Percentiles rank a stretch among this genome's conserved stretches.
Evolutionary conservation across 257 asterid species (phyloP).

Genomic region (Solanum verrucosum): DNA sequence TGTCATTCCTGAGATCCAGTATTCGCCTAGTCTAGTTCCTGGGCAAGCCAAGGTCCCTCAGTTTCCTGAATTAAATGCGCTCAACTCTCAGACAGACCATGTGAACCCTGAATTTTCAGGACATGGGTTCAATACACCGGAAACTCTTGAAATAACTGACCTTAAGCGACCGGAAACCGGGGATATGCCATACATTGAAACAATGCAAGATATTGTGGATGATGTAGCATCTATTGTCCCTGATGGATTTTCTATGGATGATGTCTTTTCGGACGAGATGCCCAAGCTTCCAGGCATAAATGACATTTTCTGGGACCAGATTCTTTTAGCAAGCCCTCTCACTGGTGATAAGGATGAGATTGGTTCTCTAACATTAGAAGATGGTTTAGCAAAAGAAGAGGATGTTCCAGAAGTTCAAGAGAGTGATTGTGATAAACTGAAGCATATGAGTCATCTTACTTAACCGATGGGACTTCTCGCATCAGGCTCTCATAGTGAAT

Average conservation of each 20-base stretch:
- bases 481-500: slow-evolving; percentile 18
- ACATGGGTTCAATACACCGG: slow-evolving; percentile 17
- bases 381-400: slow-evolving; percentile 8
- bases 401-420: slow-evolving; percentile 28
- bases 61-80: slow-evolving; percentile 16
- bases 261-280: slow-evolving; percentile 33
- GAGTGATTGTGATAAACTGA: slow-evolving; percentile 37
- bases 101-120: slow-evolving; percentile 19
- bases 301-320: slow-evolving; percentile 77
- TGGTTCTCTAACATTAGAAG: slow-evolving; percentile 16
- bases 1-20: slow-evolving; percentile 25
- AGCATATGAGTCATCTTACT: slow-evolving; percentile 38
- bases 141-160: slow-evolving; percentile 9
- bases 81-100: background rate
- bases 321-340: slow-evolving; percentile 50
- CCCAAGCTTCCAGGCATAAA: slow-evolving; percentile 60
- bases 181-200: slow-evolving; percentile 13
- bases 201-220: slow-evolving; percentile 34
- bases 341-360: slow-evolving; percentile 37
- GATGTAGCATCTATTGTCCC: slow-evolving; percentile 22
- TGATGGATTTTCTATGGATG: slow-evolving; percentile 35
- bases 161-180: slow-evolving; percentile 18
- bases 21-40: slow-evolving; percentile 19
- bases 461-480: slow-evolving; percentile 61
- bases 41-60: slow-evolving; percentile 7